Evolutionary conservation across 2,329 filamentous ascomycete genomes (phyloP), one percentile per base, ranked within the genome.

Genomic region (Pestalotiopsis sp.): DNA sequence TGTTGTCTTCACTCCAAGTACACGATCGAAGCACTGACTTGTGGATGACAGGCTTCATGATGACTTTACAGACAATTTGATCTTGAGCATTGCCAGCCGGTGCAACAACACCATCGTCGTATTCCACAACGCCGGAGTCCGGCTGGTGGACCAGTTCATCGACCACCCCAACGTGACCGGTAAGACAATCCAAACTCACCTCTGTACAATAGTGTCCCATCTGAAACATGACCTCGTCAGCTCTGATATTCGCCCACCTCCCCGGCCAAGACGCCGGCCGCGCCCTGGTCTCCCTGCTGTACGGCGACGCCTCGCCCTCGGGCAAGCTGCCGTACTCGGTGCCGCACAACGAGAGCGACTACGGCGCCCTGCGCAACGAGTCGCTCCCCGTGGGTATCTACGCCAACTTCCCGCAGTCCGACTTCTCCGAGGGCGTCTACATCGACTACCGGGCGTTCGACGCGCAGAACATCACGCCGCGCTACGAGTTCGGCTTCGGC

Each of bases 231-330:
- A n/a, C 9, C 25, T 3, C 6, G 0, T 27, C 4, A 62, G 59
- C 65, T 41, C 13, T 67, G 36, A 41, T 67, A 25, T 67, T 59
- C 36, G 91, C 90, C 67, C 91, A 91, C 74, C 81, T 93, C 41
- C 91, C 91, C 0, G 91, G 91, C 57, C 89, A 93, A 74, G 90
- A 95, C 80, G 91, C 87, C 69, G 92, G 92, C 9, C 93, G 93
- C 74, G 87, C 91, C 4, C 86, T 94, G 61, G 89, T 89, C 1
- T 91, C 93, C 73, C 85, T 94, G 45, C 85, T 94, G n/a, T 94
- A 93, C 78, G 92, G 92, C 62, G 76, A 80, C 4, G 78, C 77
- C 5, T 81, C 78, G 56, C 84, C 84, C 3, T 83, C 79, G 14
- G 84, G 84, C 49, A 84, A 85, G 73, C 77, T 86, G 62, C 82